Base-by-base conservation (phyloP, 2,329 filamentous ascomycete genomes). In the Emericellopsis cladophorae region DNA sequence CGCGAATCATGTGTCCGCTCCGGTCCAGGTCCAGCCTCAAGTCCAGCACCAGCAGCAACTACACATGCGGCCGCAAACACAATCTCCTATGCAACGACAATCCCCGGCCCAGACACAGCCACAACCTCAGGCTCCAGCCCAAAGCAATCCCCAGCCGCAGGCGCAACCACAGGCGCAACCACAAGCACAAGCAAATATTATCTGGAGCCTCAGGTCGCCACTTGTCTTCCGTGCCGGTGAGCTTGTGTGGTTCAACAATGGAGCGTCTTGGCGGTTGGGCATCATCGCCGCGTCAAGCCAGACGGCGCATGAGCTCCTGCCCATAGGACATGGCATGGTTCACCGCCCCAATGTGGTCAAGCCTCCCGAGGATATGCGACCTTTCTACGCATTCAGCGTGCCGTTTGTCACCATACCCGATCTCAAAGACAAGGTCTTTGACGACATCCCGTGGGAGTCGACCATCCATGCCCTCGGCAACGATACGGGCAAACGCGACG, bases 301-400 rank as follows among this genome's bases (percentile, higher is more conserved):
- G 12, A 32, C 52, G 8, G 50, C 53, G 37, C 53, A 61, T 34
- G 58, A 61, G 41, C 49, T 69, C 26, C 56, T 65, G n/a, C 66
- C 64, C 15, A 58, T 65, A 29, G 60, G 58, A 8, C 61, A 67
- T 42, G 54, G 52, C 24, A 43, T 59, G 7, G 57, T 65, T 6
- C 58, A 51, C 15, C 59, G 67, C 36, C 54, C 56, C 23, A 54
- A 57, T 16, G 57, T 68, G 5, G 46, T 51, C 29, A 70, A 68
- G 44, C 37, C 50, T 0, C 59, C 64, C 36, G 50, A 47, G 5
- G 65, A 69, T 15, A 59, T 72, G 48, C 62, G 69, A 3, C 69
- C 69, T 2, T 73, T 71, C 46, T 58, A 70, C 32, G 67, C 69
- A 10, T 73, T 70, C 43, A 70, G 65, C 10, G 67, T 73, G 1